These are phyloP conservation scores for Ophiostoma tasmaniense DNA, from an alignment of 2,329 filamentous ascomycete genomes.

Conservation along the genomic window DNA sequence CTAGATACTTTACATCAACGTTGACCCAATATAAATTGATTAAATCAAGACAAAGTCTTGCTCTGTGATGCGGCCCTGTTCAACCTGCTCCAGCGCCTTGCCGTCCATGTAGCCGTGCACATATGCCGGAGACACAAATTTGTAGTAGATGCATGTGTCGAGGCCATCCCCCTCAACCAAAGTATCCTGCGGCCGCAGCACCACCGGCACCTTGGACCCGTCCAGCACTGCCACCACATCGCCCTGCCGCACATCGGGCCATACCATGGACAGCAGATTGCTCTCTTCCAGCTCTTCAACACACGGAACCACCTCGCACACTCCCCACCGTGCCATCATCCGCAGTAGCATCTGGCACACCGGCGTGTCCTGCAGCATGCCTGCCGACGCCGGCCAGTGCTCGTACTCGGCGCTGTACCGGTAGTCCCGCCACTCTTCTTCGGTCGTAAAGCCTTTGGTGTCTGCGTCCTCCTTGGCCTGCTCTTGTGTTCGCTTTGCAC, in stretches of 20 bases:
- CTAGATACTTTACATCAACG: neutral
- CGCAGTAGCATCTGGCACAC: neutral
- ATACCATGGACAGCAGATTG: constrained; percentile 8
- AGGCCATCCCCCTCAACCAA: neutral
- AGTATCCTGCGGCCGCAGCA: constrained; percentile 3
- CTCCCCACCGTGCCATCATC: neutral
- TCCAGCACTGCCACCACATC: constrained; percentile 16
- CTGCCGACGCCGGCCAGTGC: neutral
- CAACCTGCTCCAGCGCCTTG: neutral
- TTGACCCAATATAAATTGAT: no score
- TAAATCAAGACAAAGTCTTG: neutral
- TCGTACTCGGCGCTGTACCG: neutral
- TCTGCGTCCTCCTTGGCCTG: neutral
- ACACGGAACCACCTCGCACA: neutral
- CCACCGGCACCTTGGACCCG: constrained; percentile 15
- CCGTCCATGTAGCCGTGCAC: neutral
- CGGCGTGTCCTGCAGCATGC: neutral
- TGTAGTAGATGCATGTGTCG: neutral
- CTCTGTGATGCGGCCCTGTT: neutral
- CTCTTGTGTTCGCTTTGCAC: neutral
- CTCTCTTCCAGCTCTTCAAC: no score
- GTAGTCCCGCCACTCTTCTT: neutral
- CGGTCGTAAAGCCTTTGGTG: neutral
- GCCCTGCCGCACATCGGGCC: constrained; percentile 6
- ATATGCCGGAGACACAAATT: neutral